A percentile compares a stretch with the other conserved stretches of the same genome.
Evolutionary conservation across 441 rosid species (phyloP).

Genomic region (Mallotus repandus): DNA sequence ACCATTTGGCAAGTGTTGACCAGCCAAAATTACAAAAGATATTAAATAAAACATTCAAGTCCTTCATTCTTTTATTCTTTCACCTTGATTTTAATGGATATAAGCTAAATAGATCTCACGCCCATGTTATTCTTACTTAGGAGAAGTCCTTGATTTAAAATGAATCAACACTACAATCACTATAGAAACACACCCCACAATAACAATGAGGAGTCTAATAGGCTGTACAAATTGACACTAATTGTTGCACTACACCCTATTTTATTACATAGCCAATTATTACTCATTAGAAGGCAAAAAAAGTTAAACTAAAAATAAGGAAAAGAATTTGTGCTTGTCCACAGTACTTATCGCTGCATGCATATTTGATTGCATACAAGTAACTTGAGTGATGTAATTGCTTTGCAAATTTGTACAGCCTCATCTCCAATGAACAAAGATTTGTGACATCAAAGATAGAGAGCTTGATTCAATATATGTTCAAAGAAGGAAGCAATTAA

Average conservation of each 20-base stretch:
- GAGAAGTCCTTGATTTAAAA: neutral
- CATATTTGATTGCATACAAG: slow-evolving; percentile 7
- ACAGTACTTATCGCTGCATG: neutral
- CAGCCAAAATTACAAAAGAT: neutral
- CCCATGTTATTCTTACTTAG: neutral
- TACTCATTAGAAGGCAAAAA: too few species aligned
- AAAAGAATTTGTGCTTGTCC: too few species aligned
- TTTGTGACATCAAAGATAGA: slow-evolving; percentile 91
- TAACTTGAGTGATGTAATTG: slow-evolving; percentile 3
- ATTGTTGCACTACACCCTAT: too few species aligned
- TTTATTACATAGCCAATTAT: too few species aligned
- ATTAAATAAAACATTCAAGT: neutral
- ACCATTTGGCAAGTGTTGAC: neutral
- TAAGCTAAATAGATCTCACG: neutral
- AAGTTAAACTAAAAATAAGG: too few species aligned
- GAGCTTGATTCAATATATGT: slow-evolving; percentile 88
- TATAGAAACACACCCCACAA: neutral
- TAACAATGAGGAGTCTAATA: neutral
- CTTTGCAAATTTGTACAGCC: slow-evolving; percentile 57
- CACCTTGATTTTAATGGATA: neutral
- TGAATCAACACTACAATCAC: neutral
- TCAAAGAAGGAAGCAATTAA: slow-evolving; percentile 70
- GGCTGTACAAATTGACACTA: too few species aligned
- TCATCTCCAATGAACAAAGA: slow-evolving; percentile 94
- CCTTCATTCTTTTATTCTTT: too few species aligned